Evolutionary conservation across 139 green algal genomes (phyloP).

Genomic region (Cymbomonas tetramitiformis): DNA sequence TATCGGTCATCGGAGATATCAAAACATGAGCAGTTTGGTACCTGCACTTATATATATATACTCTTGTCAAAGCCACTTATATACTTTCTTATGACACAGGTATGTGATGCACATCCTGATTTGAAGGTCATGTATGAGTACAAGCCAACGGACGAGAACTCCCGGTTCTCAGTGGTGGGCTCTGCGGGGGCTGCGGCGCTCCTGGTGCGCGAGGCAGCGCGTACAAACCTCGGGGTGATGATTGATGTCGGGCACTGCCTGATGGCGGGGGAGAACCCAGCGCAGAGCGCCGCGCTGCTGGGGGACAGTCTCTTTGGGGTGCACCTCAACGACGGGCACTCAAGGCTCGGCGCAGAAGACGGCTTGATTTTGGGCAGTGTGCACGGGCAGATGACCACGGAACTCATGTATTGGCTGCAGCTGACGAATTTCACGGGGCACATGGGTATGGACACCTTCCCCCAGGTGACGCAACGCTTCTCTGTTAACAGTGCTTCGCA

Average conservation of each 20-base stretch:
- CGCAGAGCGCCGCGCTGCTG: constrained; percentile 33
- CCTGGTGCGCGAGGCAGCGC: constrained; percentile 26
- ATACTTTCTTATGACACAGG: too few species aligned
- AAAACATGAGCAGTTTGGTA: too few species aligned
- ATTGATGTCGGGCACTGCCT: constrained; percentile 49
- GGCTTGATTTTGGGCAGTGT: constrained; percentile 28
- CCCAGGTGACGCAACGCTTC: too few species aligned
- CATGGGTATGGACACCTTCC: constrained; percentile 52
- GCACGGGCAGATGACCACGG: constrained; percentile 20
- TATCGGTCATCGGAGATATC: too few species aligned
- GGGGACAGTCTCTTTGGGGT: constrained; percentile 33
- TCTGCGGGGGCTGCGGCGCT: constrained; percentile 35
- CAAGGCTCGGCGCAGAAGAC: constrained; percentile 46
- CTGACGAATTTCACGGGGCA: constrained; percentile 24
- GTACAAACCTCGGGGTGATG: constrained; percentile 45
- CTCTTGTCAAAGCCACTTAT: too few species aligned
- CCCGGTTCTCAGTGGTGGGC: constrained; percentile 33
- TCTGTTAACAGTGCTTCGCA: too few species aligned
- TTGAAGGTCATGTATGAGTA: constrained; percentile 39
- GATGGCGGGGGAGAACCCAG: constrained; percentile 46
- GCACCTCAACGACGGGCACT: constrained; percentile 37
- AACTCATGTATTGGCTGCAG: constrained; percentile 44
- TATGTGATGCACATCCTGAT: too few species aligned
- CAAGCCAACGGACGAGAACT: constrained; percentile 43
- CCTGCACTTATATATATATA: too few species aligned